Conservation (phyloP, 805 yeast species). For the Saccharomycodes ludwigii region DNA sequence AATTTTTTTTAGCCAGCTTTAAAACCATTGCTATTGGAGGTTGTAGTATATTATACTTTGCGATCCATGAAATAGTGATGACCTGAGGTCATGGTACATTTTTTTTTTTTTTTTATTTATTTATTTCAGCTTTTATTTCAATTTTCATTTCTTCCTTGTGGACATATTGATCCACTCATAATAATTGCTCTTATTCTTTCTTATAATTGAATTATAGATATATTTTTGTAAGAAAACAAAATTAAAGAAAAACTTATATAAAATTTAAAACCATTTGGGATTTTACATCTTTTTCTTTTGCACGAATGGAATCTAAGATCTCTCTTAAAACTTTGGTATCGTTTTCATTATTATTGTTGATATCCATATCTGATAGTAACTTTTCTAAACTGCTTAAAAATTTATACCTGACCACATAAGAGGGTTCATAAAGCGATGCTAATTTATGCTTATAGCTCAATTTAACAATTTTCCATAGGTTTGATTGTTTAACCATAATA, state of each 20-base stretch:
- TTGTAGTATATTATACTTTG: conserved; percentile 49
- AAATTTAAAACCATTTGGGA: conserved; percentile 18
- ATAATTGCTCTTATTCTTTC: too few species aligned
- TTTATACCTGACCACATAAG: too few species aligned
- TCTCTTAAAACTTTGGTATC: conserved; percentile 12
- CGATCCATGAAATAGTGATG: conserved; percentile 93
- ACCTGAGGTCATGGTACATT: conserved; percentile 79
- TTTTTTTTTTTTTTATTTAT: conserved; percentile 1
- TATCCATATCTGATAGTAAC: too few species aligned
- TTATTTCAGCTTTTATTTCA: too few species aligned
- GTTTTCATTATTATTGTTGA: too few species aligned
- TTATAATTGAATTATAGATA: too few species aligned
- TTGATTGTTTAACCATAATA: too few species aligned
- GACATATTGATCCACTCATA: too few species aligned
- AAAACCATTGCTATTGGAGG: conserved; percentile 99
- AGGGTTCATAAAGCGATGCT: too few species aligned
- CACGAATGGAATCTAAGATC: conserved; percentile 10
- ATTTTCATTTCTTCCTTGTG: neutral
- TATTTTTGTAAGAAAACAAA: too few species aligned
- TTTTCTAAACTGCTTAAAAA: too few species aligned
- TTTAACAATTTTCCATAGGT: too few species aligned
- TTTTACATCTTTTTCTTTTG: conserved; percentile 17
- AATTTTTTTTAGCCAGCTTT: conserved; percentile 44
- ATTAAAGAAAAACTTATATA: conserved; percentile 8
- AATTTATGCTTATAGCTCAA: conserved; percentile 17